A percentile compares a stretch with the other conserved stretches of the same genome.
These are phyloP conservation scores for Liquidambar formosana DNA, from an alignment of 164 flowering plant species.

Conservation along the genomic window DNA sequence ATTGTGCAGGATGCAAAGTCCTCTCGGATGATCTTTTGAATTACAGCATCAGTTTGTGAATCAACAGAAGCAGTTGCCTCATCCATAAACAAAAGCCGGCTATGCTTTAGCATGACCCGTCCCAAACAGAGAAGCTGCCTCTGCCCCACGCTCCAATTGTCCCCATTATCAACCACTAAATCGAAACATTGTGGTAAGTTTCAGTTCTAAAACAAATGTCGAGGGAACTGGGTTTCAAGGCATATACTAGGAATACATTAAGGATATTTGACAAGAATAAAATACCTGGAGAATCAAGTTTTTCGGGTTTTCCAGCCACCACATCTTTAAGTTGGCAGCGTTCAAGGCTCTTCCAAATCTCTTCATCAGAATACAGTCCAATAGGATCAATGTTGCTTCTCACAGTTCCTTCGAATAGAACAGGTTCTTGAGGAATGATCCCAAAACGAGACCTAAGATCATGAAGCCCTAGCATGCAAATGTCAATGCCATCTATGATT, in stretches of 20 bases:
- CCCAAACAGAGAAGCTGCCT: constrained; percentile 96
- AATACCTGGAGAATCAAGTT: constrained; percentile 79
- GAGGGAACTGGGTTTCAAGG: not conserved
- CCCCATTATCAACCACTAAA: constrained; percentile 86
- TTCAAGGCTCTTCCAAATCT: constrained; percentile 94
- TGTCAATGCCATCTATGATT: constrained; percentile 74
- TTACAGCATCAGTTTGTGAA: constrained; percentile 89
- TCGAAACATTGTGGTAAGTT: not conserved
- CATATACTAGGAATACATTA: too few relatives aligned
- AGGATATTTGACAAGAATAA: too few relatives aligned
- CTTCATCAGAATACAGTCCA: constrained; percentile 78
- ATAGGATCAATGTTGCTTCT: constrained; percentile 89
- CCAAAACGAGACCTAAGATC: constrained; percentile 92
- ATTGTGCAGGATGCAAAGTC: constrained; percentile 85
- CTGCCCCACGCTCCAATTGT: constrained; percentile 98
- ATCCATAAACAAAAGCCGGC: constrained; percentile 87
- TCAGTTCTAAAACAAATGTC: not conserved
- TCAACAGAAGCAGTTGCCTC: constrained; percentile 99
- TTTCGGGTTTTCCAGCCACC: constrained; percentile 74
- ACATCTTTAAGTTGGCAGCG: constrained; percentile 69
- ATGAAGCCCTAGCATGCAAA: constrained; percentile 74
- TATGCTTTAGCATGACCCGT: constrained; percentile 84
- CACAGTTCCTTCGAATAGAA: constrained; percentile 92
- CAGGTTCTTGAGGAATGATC: constrained; percentile 97
- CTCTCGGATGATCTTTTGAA: constrained; percentile 88